Conservation (phyloP, 352 stramenopile species). For the Globisporangium alternatum region DNA sequence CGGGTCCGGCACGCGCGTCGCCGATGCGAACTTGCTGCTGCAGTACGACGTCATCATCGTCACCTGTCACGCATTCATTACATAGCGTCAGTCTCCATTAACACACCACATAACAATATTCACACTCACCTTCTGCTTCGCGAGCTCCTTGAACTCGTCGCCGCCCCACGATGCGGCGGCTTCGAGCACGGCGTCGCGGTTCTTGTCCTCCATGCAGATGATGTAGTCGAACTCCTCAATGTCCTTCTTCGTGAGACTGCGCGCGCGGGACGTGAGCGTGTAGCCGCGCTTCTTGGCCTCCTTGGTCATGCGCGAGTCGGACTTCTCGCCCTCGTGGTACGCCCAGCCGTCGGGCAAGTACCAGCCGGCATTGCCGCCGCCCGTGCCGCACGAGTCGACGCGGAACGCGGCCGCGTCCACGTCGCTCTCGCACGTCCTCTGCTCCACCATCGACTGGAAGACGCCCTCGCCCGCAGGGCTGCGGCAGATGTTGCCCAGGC, state of each 20-base stretch:
- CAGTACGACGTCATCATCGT: constrained; percentile 86
- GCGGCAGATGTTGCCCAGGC: constrained; percentile 89
- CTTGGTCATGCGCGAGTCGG: constrained; percentile 82
- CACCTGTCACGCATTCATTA: constrained; percentile 32
- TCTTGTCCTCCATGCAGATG: constrained; percentile 89
- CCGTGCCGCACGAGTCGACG: constrained; percentile 87
- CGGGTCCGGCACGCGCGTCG: constrained; percentile 69
- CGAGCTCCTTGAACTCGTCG: constrained; percentile 38
- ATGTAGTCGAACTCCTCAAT: constrained; percentile 87
- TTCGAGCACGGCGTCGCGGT: constrained; percentile 77
- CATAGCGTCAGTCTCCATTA: constrained; percentile 8
- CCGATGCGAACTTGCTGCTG: constrained; percentile 48
- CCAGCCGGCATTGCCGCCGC: constrained; percentile 76
- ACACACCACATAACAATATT: background rate
- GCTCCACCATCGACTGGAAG: constrained; percentile 76
- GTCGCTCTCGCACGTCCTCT: constrained; percentile 20
- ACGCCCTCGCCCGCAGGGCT: constrained; percentile 80
- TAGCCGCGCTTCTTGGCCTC: constrained; percentile 85
- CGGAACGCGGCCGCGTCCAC: constrained; percentile 32
- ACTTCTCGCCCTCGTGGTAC: constrained; percentile 84
- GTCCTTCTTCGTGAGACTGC: constrained; percentile 65
- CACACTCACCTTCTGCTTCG: constrained; percentile 47
- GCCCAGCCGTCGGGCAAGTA: constrained; percentile 76
- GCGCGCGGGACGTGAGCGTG: constrained; percentile 72
- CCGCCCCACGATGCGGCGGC: constrained; percentile 83